Conservation (phyloP, 305 asterid genomes). For the Fraxinus velutina region DNA sequence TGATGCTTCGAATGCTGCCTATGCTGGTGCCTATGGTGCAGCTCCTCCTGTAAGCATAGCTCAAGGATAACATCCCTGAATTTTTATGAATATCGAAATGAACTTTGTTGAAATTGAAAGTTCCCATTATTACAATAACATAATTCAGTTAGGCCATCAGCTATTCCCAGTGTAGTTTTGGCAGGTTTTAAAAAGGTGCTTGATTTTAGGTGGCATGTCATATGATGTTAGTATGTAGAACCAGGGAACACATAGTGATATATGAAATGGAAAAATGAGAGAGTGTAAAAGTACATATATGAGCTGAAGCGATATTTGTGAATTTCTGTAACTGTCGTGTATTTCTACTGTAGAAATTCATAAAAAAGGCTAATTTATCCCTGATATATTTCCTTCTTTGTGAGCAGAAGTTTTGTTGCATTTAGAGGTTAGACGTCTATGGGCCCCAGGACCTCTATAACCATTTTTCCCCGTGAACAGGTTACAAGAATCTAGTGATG, state of each 20-base stretch:
- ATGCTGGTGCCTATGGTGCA: constrained; percentile 70
- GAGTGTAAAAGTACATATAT: not conserved
- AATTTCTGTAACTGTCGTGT: not conserved
- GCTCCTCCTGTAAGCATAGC: constrained; percentile 78
- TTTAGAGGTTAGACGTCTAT: not conserved
- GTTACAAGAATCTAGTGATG: not conserved
- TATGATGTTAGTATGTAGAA: not conserved
- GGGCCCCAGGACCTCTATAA: not conserved
- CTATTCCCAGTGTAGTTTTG: not conserved
- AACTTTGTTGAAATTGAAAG: not conserved
- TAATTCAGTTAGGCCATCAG: not conserved
- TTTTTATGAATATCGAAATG: not conserved
- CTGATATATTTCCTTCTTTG: not conserved
- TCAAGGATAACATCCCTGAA: constrained; percentile 1
- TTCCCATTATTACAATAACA: not conserved
- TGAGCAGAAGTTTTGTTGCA: not conserved
- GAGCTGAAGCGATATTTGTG: not conserved
- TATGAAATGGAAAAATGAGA: not conserved
- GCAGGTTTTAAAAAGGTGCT: not conserved
- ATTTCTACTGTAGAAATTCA: not conserved
- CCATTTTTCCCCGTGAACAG: not conserved
- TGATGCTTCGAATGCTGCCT: constrained; percentile 63
- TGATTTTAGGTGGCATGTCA: not conserved
- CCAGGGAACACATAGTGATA: not conserved
- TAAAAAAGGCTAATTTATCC: not conserved